Evolutionary conservation across 345 rosid genomes (phyloP).

Genomic region (Cardamine occulta): DNA sequence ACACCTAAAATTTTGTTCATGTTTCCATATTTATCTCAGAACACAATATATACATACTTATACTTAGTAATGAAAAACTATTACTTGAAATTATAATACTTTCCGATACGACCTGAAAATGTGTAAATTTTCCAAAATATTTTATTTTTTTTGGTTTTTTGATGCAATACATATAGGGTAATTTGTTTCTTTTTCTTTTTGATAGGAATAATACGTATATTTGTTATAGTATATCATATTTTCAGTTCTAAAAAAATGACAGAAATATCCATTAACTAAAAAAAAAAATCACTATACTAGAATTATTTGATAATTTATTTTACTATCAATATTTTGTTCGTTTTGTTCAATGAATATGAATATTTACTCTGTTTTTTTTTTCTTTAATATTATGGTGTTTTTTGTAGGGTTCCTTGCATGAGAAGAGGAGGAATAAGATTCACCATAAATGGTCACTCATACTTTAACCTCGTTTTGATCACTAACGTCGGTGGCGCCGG

Average conservation of each 20-base stretch:
- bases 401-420: slow-evolving; percentile 57
- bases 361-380: neutral
- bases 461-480: slow-evolving; percentile 60
- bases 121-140: neutral
- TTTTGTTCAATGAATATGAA: slow-evolving; percentile 3
- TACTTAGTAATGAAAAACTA: neutral
- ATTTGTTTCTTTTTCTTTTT: too few relatives aligned
- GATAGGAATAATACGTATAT: too few relatives aligned
- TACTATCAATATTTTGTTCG: neutral
- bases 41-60: neutral
- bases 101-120: neutral
- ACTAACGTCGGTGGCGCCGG: slow-evolving; percentile 71
- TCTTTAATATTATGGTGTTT: neutral
- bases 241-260: too few relatives aligned
- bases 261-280: too few relatives aligned
- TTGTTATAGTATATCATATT: too few relatives aligned
- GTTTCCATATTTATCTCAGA: neutral
- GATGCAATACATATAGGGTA: too few relatives aligned
- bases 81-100: neutral
- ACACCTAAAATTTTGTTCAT: neutral
- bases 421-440: slow-evolving; percentile 63
- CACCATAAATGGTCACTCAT: slow-evolving; percentile 60
- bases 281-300: too few relatives aligned
- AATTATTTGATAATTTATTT: too few relatives aligned
- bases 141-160: too few relatives aligned